These are phyloP conservation scores for Lactifluus hygrophoroides DNA, from an alignment of 768 basidiomycete genomes.

Conservation along the genomic window DNA sequence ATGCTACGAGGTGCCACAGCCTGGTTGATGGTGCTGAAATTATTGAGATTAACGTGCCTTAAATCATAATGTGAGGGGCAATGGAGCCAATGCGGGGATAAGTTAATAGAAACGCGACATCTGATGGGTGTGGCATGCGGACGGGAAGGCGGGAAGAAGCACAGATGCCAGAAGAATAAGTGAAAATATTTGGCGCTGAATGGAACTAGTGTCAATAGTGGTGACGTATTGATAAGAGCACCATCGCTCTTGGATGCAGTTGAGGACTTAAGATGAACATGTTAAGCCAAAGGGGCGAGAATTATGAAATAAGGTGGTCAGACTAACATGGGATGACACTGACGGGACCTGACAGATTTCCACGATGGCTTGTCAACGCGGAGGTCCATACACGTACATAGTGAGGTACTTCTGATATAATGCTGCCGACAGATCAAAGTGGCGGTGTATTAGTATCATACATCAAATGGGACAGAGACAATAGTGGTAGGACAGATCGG, in stretches of 20 bases:
- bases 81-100: conserved; percentile 7
- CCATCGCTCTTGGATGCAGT: not conserved
- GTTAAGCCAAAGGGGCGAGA: not conserved
- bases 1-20: conserved; percentile 2
- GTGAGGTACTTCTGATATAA: not conserved
- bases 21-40: not conserved
- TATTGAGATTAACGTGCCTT: not conserved
- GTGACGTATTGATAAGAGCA: not conserved
- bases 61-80: not conserved
- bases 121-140: conserved; percentile 1
- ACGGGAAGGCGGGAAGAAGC: not conserved
- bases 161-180: not conserved
- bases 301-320: not conserved
- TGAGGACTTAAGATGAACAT: not conserved
- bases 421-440: conserved; percentile 2
- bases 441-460: not conserved
- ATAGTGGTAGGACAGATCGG: not conserved
- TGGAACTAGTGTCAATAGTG: conserved; percentile 4
- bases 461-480: conserved; percentile 1
- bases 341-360: conserved; percentile 4
- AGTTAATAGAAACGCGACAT: not conserved
- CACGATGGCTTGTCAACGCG: not conserved
- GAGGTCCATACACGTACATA: conserved; percentile 3
- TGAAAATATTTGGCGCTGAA: not conserved
- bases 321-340: not conserved